Evolutionary conservation across 2,329 filamentous ascomycete genomes (phyloP).

Genomic region (Daldinia eschscholtzii): DNA sequence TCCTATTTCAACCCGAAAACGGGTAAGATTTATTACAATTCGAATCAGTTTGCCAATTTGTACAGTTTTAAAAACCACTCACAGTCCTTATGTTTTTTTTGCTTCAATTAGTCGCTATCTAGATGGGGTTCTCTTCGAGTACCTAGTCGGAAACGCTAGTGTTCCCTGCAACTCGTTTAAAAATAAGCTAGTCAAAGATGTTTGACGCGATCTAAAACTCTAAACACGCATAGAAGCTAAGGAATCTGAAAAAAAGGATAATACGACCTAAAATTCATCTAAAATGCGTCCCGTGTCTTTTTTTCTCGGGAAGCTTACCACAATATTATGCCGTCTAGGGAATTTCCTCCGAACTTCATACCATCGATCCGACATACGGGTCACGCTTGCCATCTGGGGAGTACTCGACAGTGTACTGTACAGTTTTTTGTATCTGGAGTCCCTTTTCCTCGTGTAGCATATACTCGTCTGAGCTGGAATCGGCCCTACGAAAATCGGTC

Average conservation of each 20-base stretch:
- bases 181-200: slow-evolving; percentile 3
- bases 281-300: neutral
- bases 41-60: neutral
- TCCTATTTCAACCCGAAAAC: slow-evolving; percentile 1
- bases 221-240: slow-evolving; percentile 9
- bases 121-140: neutral
- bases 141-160: neutral
- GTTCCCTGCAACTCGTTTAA: neutral
- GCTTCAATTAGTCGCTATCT: neutral
- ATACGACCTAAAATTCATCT: neutral
- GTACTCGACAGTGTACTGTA: slow-evolving; percentile 51
- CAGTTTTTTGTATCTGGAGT: slow-evolving; percentile 48
- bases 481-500: slow-evolving; percentile 39
- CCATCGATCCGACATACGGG: neutral
- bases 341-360: neutral
- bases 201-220: slow-evolving; percentile 5
- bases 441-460: slow-evolving; percentile 39
- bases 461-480: slow-evolving; percentile 40
- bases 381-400: slow-evolving; percentile 36
- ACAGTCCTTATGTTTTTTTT: neutral
- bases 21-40: neutral
- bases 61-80: neutral
- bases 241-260: neutral
- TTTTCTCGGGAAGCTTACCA: neutral
- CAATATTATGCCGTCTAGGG: neutral